A percentile compares a stretch with the other conserved stretches of the same genome.
Evolutionary conservation across 768 basidiomycete genomes (phyloP).

Genomic region (Kwoniella sp.): DNA sequence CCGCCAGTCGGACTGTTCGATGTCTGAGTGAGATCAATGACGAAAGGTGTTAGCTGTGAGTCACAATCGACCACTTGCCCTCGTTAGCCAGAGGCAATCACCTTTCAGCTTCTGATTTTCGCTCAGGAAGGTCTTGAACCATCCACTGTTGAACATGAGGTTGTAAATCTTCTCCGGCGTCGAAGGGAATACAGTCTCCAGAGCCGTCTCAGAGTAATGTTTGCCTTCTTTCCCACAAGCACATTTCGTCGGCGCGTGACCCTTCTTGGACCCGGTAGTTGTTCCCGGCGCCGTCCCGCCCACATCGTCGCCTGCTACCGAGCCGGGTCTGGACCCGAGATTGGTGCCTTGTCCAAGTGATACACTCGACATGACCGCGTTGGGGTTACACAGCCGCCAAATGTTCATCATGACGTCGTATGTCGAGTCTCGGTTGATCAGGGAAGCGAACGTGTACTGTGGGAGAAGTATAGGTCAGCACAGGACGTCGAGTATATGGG

Average conservation of each 20-base stretch:
- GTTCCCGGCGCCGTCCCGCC: conserved; percentile 4
- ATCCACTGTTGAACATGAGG: conserved; percentile 92
- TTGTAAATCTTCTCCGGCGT: conserved; percentile 95
- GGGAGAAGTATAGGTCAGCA: too few species aligned
- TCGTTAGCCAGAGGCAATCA: conserved; percentile 57
- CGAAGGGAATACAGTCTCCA: conserved; percentile 80
- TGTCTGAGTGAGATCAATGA: conserved; percentile 64
- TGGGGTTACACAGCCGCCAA: conserved; percentile 87
- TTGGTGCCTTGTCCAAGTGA: conserved; percentile 27
- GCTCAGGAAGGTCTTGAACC: conserved; percentile 90
- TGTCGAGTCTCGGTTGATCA: conserved; percentile 92
- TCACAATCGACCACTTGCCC: too few species aligned
- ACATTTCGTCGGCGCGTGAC: conserved; percentile 61
- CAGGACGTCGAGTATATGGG: neutral
- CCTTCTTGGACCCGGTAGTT: conserved; percentile 58
- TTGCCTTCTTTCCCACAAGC: conserved; percentile 69
- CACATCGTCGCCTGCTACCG: conserved; percentile 31
- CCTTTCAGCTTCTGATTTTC: conserved; percentile 86
- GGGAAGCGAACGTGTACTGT: conserved; percentile 94
- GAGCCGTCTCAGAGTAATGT: conserved; percentile 72
- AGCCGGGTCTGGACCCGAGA: conserved; percentile 29
- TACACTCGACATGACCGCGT: conserved; percentile 55
- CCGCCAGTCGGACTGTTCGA: conserved; percentile 94
- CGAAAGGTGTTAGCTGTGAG: too few species aligned
- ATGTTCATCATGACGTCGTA: conserved; percentile 95